These are phyloP conservation scores for Pythium brachiatum DNA, from an alignment of 352 stramenopile genomes.

Conservation along the genomic window DNA sequence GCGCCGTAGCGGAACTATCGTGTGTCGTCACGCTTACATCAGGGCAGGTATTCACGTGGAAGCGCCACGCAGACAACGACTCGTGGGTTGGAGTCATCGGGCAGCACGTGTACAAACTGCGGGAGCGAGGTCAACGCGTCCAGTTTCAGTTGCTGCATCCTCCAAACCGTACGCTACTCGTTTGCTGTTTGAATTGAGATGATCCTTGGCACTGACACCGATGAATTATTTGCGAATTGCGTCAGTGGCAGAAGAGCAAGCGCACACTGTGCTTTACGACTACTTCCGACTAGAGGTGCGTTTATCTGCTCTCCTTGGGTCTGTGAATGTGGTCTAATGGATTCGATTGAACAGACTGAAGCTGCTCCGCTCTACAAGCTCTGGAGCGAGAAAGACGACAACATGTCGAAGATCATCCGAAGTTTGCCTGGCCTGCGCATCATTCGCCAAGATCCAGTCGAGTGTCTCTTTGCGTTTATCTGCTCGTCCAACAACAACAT, in stretches of 20 bases:
- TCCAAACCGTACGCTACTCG: constrained; percentile 14
- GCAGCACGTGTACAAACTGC: constrained; percentile 22
- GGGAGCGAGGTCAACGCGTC: constrained; percentile 21
- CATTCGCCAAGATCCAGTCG: constrained; percentile 88
- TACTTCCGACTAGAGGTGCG: too few relatives aligned
- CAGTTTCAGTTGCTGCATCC: constrained; percentile 24
- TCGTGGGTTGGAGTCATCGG: constrained; percentile 25
- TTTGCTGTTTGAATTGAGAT: not conserved
- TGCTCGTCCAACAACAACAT: constrained; percentile 98
- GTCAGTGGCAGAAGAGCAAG: too few relatives aligned
- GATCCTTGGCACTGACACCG: too few relatives aligned
- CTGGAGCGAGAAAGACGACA: constrained; percentile 58
- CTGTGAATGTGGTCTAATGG: not conserved
- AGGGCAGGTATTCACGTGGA: constrained; percentile 33
- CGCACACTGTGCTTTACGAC: too few relatives aligned
- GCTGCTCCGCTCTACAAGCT: constrained; percentile 19
- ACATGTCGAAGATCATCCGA: constrained; percentile 56
- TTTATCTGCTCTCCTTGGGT: not conserved
- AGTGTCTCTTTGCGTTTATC: constrained; percentile 95
- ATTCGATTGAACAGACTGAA: constrained; percentile 25
- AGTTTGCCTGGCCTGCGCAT: constrained; percentile 83
- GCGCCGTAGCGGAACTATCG: constrained; percentile 20
- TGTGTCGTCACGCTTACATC: constrained; percentile 30
- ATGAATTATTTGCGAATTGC: too few relatives aligned
- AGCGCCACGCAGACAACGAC: constrained; percentile 11